These are phyloP conservation scores for Ophiocordyceps polyrhachis-furcata DNA, from an alignment of 2,329 filamentous ascomycete genomes.

Conservation along the genomic window DNA sequence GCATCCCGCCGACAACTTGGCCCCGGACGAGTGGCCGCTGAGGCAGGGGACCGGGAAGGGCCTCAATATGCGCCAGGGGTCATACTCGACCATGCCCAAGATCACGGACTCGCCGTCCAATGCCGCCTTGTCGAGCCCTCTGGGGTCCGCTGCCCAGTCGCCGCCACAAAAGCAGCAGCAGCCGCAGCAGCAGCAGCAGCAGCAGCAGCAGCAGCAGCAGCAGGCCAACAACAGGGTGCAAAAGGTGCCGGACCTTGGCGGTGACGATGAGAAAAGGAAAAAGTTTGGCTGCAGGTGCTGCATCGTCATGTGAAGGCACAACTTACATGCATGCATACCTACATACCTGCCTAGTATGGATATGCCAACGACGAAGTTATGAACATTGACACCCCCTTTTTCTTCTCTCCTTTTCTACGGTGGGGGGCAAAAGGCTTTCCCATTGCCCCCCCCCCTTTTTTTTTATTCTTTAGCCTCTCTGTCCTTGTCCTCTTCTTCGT, in stretches of 20 bases:
- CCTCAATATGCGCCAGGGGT: conserved; percentile 23
- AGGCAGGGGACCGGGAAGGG: conserved; percentile 26
- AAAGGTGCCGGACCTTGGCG: conserved; percentile 2
- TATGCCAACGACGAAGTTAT: neutral
- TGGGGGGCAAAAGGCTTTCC: neutral
- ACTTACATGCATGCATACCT: neutral
- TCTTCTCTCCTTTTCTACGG: neutral
- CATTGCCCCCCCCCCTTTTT: neutral
- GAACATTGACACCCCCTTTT: neutral
- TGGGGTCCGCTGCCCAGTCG: conserved; percentile 20
- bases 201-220: conserved; percentile 5
- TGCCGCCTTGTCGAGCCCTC: conserved; percentile 24
- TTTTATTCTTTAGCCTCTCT: neutral
- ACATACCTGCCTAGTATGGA: too few relatives aligned
- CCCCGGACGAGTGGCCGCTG: conserved; percentile 39
- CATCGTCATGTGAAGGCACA: conserved; percentile 24
- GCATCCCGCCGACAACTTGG: conserved; percentile 13
- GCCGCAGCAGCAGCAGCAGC: conserved; percentile 5
- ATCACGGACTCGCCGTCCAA: conserved; percentile 21
- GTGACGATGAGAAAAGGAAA: conserved; percentile 18
- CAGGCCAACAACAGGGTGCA: conserved; percentile 1
- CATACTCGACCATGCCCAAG: conserved; percentile 45
- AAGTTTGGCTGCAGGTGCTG: conserved; percentile 29
- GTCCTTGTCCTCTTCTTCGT: too few relatives aligned
- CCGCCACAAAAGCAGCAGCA: neutral